Evolutionary conservation across 2,329 filamentous ascomycete genomes (phyloP), one percentile per base, ranked within the genome.

Genomic region (Fusarium chuoi): DNA sequence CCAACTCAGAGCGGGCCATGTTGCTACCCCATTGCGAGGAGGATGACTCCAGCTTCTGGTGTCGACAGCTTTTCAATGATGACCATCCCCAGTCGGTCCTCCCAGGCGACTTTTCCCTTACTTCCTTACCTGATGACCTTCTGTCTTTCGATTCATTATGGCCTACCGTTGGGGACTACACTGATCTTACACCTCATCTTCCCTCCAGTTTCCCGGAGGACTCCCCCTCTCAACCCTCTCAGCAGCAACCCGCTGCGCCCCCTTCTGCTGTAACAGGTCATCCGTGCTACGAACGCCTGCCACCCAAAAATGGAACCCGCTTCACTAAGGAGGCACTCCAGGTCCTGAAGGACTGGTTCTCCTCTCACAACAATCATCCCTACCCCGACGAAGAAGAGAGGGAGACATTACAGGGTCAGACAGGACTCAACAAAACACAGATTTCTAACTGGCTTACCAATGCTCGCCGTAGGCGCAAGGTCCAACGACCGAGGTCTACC

Each of bases 1-100:
- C 5, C 3, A 4, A n/a, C 3, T 0, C 22, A 0, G 28, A 49
- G 0, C 14, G 10, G 22, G 28, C 1, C 11, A 18, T n/a, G 46
- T 10, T 10, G 1, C 3, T 5, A 2, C 22, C 46, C 11, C 22
- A 2, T n/a, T 5, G 7, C 10, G 46, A 24, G 2, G 28, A 33
- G 11, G 28, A 24, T 33, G 28, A 4, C 0, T 33, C 33, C 5
- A 33, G 15, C 0, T 10, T 18, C 28, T 49, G 46, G 46, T 18
- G 15, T 15, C 46, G 10, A 5, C 46, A 49, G 3, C 4, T 49
- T 0, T n/a, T 33, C 7, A 33, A 24, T 24, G 22, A 33, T 24
- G 22, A 24, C 5, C 46, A 49, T 8, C 0, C 1, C 3, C 46
- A 6, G 7, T 9, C 46, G 22, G 7, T 10, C 3, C 2, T 33